Evolutionary conservation across 192 early-diverging fungal genomes (phyloP), one percentile per base, ranked within the genome.

Genomic region (Coemansia sp.): DNA sequence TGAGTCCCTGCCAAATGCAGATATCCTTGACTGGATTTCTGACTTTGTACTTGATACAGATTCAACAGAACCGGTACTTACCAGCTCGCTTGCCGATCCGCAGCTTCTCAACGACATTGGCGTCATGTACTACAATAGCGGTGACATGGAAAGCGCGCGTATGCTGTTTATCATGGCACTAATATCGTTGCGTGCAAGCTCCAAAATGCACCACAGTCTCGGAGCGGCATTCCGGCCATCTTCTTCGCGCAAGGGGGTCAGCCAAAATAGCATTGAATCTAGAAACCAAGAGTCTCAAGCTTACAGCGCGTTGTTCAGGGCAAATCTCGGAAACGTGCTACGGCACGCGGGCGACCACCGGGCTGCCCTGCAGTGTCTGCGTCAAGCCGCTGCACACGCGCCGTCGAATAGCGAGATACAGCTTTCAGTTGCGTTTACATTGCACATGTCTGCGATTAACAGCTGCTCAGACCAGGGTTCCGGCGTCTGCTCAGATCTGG

Each of bases 41-140:
- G n/a, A 15, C 11, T 9, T 34, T 8, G 10, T 6, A 21, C 23
- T 13, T 8, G 47, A 44, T 18, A 21, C 51, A 4, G 53, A 61
- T 9, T 33, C 17, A 3, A 0, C 18, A 23, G 57, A 64, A 10
- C 34, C 34, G 1, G 34, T 37, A 1, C 34, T 5, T 9, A 9
- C 11, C 2, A 37, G 34, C 13, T 66, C 75, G 0, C 40, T 72
- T 15, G 56, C 51, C 2, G 78, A 80, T 23, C 66, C 77, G 2
- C 77, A 73, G 57, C 59, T 80, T 8, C 51, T 80, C 3, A 75
- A 67, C 53, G 71, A 80, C 37, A 47, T 64, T 3, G 78, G 78
- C 8, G 68, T 68, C 18, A 47, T 80, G 46, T 71, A 52, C 46
- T 75, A 71, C 61, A 64, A 48, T 27, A 47, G 49, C 40, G 42